Conservation (phyloP, 1,284 basidiomycete genomes). For the Heterobasidion parviporum region DNA sequence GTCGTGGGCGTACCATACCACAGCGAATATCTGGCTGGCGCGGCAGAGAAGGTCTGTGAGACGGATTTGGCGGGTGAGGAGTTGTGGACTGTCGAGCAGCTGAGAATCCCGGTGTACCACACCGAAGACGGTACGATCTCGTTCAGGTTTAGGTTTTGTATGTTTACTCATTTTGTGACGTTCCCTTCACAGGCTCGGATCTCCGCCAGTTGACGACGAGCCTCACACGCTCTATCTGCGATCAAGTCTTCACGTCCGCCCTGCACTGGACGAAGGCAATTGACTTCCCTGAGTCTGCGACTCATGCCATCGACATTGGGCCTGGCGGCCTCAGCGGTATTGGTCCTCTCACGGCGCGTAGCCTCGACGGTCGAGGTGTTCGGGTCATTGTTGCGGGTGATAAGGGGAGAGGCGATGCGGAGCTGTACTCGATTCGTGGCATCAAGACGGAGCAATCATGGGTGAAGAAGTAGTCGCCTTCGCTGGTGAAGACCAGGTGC, state of each 20-base stretch:
- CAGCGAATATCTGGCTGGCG: slow-evolving; percentile 76
- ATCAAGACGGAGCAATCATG: slow-evolving; percentile 84
- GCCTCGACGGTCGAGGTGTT: slow-evolving; percentile 89
- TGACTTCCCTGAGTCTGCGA: slow-evolving; percentile 81
- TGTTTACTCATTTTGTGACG: slow-evolving; percentile 4
- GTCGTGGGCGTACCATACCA: slow-evolving; percentile 95
- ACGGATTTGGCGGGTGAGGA: slow-evolving; percentile 76
- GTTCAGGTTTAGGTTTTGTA: slow-evolving; percentile 3
- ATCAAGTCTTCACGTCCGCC: slow-evolving; percentile 88
- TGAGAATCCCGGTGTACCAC: slow-evolving; percentile 84
- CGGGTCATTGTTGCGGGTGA: slow-evolving; percentile 84
- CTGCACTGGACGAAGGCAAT: slow-evolving; percentile 93
- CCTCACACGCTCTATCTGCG: slow-evolving; percentile 76
- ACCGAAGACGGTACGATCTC: slow-evolving; percentile 77
- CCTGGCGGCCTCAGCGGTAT: slow-evolving; percentile 93
- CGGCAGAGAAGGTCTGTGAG: slow-evolving; percentile 66
- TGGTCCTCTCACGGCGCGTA: slow-evolving; percentile 84
- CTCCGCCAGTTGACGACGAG: slow-evolving; percentile 60
- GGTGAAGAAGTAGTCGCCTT: slow-evolving; percentile 82
- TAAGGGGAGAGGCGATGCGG: slow-evolving; percentile 77
- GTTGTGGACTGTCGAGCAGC: slow-evolving; percentile 69
- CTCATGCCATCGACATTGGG: slow-evolving; percentile 95
- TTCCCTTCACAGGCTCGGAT: slow-evolving; percentile 59
- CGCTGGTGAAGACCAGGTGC: slow-evolving; percentile 84
- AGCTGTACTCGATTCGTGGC: slow-evolving; percentile 66